phyloP scores from a whole-genome alignment of 2,329 filamentous ascomycete genomes.

The Samsoniella hepiali region DNA sequence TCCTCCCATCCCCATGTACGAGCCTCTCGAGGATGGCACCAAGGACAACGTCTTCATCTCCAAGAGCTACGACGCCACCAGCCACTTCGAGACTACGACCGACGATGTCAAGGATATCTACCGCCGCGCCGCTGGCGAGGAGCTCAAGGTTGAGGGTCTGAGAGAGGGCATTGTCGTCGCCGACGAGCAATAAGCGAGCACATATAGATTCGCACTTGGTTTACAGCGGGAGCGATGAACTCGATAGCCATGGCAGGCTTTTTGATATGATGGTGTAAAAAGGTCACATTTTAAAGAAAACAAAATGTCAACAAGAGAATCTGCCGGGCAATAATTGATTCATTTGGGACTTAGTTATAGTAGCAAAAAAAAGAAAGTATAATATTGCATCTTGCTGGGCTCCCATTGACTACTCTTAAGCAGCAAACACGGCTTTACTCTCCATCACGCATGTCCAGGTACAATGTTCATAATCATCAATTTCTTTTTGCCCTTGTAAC shows the following conservation, averaged over 20 bases:
- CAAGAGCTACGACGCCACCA: slow-evolving; percentile 97
- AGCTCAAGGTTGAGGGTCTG: slow-evolving; percentile 83
- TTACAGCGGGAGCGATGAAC: slow-evolving; percentile 9
- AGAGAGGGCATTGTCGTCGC: slow-evolving; percentile 74
- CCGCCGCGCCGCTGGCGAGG: slow-evolving; percentile 74
- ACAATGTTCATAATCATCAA: slow-evolving; percentile 19
- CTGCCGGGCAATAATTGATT: slow-evolving; percentile 5
- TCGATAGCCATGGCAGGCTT: slow-evolving; percentile 11
- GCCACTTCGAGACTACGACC: slow-evolving; percentile 88
- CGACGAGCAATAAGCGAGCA: slow-evolving; percentile 53
- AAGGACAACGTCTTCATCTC: slow-evolving; percentile 95
- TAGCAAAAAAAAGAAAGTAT: slow-evolving; percentile 6
- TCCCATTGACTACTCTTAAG: too few relatives aligned
- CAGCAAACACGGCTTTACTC: not conserved
- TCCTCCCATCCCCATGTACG: slow-evolving; percentile 87
- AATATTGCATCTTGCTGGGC: not conserved
- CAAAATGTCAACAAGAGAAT: not conserved
- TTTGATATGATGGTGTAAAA: slow-evolving; percentile 1
- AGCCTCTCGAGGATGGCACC: slow-evolving; percentile 76
- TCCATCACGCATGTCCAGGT: not conserved
- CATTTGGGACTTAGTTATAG: slow-evolving; percentile 3
- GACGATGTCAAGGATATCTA: slow-evolving; percentile 97
- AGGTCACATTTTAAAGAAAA: not conserved
- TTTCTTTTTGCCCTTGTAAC: not conserved
- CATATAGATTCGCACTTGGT: slow-evolving; percentile 10